Evolutionary conservation across 768 basidiomycete species (phyloP).

Genomic region (Suillus occidentalis): DNA sequence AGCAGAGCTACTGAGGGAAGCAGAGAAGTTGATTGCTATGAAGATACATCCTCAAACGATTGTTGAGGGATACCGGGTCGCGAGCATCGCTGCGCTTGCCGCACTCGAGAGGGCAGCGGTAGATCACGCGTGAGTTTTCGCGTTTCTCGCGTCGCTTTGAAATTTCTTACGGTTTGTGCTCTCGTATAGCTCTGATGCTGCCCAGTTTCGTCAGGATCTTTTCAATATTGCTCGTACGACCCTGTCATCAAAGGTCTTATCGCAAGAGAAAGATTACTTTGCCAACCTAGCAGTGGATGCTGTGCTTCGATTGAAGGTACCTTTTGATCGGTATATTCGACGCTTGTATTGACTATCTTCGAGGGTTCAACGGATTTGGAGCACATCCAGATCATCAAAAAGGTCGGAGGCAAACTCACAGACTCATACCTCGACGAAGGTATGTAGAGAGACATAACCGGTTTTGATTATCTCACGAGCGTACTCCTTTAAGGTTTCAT

Average conservation of each 20-base stretch:
- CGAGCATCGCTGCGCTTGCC: slow-evolving; percentile 77
- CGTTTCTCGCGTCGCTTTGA: neutral
- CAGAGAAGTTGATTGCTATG: slow-evolving; percentile 88
- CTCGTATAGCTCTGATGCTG: slow-evolving; percentile 59
- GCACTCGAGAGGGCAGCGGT: slow-evolving; percentile 81
- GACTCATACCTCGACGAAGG: slow-evolving; percentile 99
- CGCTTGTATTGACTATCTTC: slow-evolving; percentile 4
- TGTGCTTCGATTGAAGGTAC: slow-evolving; percentile 84
- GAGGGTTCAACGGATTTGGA: slow-evolving; percentile 96
- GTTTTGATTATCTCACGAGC: neutral
- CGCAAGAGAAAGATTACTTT: slow-evolving; percentile 98
- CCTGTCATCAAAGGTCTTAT: slow-evolving; percentile 91
- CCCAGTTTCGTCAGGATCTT: slow-evolving; percentile 82
- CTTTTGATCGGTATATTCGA: slow-evolving; percentile 1
- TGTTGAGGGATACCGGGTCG: slow-evolving; percentile 94
- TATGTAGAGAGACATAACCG: slow-evolving; percentile 23
- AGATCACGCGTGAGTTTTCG: slow-evolving; percentile 74
- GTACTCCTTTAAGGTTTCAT: slow-evolving; percentile 73
- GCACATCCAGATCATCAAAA: slow-evolving; percentile 99
- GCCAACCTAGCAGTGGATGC: slow-evolving; percentile 97
- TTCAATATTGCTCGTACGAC: slow-evolving; percentile 98
- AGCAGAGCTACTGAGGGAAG: slow-evolving; percentile 89
- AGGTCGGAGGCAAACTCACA: slow-evolving; percentile 97
- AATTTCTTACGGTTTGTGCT: neutral
- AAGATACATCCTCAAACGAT: slow-evolving; percentile 99